A percentile compares a stretch with the other conserved stretches of the same genome.
Conservation (phyloP, 371 early-diverging fungal species). For the Apophysomyces elegans region DNA sequence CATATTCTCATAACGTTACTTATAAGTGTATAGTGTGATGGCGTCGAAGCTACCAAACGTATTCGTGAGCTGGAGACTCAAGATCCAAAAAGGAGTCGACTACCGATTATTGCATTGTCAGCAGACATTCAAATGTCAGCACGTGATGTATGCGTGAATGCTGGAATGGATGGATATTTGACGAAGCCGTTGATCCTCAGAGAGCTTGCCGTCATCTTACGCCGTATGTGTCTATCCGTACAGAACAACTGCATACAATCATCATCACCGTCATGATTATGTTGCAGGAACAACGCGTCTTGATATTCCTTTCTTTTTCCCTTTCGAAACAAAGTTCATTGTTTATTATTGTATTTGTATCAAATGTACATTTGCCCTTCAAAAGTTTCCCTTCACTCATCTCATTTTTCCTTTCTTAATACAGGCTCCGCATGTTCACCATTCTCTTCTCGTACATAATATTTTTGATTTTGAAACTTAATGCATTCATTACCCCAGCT, state of each 20-base stretch:
- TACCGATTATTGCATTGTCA: slow-evolving; percentile 65
- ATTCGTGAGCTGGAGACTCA: slow-evolving; percentile 44
- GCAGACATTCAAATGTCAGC: slow-evolving; percentile 62
- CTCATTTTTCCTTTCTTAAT: not conserved
- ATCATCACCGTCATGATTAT: slow-evolving; percentile 1
- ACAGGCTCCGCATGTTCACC: not conserved
- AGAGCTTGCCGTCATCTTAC: slow-evolving; percentile 38
- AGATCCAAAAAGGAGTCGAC: slow-evolving; percentile 22
- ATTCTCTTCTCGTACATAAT: slow-evolving; percentile 21
- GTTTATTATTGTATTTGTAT: slow-evolving; percentile 10
- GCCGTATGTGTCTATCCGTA: slow-evolving; percentile 22
- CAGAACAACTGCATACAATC: not conserved
- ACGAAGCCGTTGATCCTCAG: slow-evolving; percentile 63
- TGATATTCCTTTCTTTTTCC: not conserved
- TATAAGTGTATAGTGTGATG: slow-evolving; percentile 46
- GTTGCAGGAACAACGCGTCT: slow-evolving; percentile 9
- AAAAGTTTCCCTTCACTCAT: slow-evolving; percentile 2
- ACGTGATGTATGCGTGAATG: slow-evolving; percentile 52
- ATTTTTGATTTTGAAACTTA: slow-evolving; percentile 57
- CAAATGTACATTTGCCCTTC: slow-evolving; percentile 3
- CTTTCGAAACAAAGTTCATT: not conserved
- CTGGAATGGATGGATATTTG: slow-evolving; percentile 66
- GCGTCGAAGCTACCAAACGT: slow-evolving; percentile 60
- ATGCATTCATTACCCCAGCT: slow-evolving; percentile 83
- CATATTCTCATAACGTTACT: not conserved